Evolutionary conservation across 176 grass and related monocot species (phyloP).

Genomic region (Miscanthus lutarioriparius): DNA sequence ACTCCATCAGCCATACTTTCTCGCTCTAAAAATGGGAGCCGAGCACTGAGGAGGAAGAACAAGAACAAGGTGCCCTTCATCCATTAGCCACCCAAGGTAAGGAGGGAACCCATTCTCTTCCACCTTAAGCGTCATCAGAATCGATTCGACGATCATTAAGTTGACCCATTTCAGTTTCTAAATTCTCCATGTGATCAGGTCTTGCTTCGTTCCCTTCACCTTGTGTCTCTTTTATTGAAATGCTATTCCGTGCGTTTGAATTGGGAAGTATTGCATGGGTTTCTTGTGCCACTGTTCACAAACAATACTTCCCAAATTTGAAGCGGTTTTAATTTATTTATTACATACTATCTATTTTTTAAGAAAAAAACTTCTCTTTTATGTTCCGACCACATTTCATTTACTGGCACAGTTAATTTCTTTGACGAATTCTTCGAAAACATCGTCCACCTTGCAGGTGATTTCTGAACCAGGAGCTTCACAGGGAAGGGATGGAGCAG

Average conservation of each 20-base stretch:
- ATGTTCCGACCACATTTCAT: neutral
- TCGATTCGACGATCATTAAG: too few relatives aligned
- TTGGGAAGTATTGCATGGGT: neutral
- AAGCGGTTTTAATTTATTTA: neutral
- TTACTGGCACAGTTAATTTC: neutral
- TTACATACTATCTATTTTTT: neutral
- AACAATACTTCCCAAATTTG: neutral
- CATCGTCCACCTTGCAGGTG: slow-evolving; percentile 20
- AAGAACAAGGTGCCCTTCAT: slow-evolving; percentile 1
- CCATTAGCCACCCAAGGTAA: slow-evolving; percentile 10
- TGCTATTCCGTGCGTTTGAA: neutral
- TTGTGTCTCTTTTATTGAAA: neutral
- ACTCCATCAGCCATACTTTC: slow-evolving; percentile 23
- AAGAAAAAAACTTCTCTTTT: neutral
- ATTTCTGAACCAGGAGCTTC: neutral
- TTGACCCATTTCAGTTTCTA: too few relatives aligned
- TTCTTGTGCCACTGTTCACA: neutral
- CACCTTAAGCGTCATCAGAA: neutral
- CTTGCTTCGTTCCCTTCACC: neutral
- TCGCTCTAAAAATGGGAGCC: slow-evolving; percentile 44
- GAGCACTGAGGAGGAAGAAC: slow-evolving; percentile 12
- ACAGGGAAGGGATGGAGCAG: slow-evolving; percentile 59
- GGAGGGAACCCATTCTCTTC: neutral
- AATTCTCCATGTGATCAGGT: neutral
- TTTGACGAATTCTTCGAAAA: neutral